Percentiles rank a stretch among this genome's conserved stretches.
Evolutionary conservation across 2,329 filamentous ascomycete species (phyloP).

Genomic region (Arthroderma sp.): DNA sequence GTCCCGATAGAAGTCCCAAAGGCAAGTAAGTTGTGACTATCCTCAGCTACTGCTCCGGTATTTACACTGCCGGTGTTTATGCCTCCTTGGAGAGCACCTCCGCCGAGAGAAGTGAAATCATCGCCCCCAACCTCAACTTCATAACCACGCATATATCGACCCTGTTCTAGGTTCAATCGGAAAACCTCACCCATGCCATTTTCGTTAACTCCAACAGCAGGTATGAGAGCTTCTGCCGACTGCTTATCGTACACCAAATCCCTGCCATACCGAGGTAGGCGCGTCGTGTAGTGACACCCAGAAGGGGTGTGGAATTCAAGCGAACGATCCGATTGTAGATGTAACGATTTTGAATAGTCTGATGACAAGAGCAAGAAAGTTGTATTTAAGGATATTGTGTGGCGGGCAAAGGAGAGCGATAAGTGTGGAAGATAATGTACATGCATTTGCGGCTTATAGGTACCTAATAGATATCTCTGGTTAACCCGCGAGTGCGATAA

Average conservation of each 20-base stretch:
- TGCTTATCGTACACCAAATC: conserved; percentile 75
- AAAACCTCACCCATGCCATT: conserved; percentile 89
- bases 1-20: conserved; percentile 94
- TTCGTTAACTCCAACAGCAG: conserved; percentile 72
- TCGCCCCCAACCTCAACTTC: conserved; percentile 83
- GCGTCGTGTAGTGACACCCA: conserved; percentile 77
- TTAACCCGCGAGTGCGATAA: background rate
- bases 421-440: conserved; percentile 90
- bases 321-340: conserved; percentile 80
- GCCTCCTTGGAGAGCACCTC: conserved; percentile 70
- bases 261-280: conserved; percentile 83
- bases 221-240: conserved; percentile 73
- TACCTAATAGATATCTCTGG: conserved; percentile 34
- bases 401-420: conserved; percentile 82
- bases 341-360: conserved; percentile 89
- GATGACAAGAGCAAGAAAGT: conserved; percentile 78
- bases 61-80: conserved; percentile 80
- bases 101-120: conserved; percentile 53
- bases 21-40: conserved; percentile 76
- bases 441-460: conserved; percentile 74
- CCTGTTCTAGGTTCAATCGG: conserved; percentile 77
- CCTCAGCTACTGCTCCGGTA: conserved; percentile 71
- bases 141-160: conserved; percentile 88
- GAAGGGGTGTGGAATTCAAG: conserved; percentile 87
- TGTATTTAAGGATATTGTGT: conserved; percentile 83